Percentiles rank a stretch among this genome's conserved stretches.
These are phyloP conservation scores for Eimeria maxima DNA, from an alignment of 169 alveolate species.

Conservation along the genomic window DNA sequence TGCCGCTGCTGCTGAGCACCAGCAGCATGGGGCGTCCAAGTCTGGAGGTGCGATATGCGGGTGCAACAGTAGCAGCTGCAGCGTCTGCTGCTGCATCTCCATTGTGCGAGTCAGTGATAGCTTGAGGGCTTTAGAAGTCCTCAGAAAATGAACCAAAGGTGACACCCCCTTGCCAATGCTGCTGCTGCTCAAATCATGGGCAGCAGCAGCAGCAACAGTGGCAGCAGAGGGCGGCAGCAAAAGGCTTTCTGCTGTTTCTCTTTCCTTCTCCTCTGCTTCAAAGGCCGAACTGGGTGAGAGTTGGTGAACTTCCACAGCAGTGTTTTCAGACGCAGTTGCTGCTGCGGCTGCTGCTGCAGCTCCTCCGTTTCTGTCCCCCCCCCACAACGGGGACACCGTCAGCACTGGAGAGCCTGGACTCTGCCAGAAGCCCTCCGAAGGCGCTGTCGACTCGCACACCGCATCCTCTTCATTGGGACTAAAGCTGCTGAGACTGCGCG, in stretches of 20 bases:
- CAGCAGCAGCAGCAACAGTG: slow-evolving; percentile 20
- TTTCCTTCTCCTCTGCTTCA: background rate
- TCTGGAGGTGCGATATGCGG: slow-evolving; percentile 53
- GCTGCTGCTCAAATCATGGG: slow-evolving; percentile 14
- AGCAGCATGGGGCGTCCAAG: slow-evolving; percentile 60
- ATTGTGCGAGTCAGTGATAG: slow-evolving; percentile 35
- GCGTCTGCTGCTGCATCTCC: slow-evolving; percentile 72
- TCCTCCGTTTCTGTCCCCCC: too few species aligned
- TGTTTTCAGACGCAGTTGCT: background rate
- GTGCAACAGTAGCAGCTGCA: slow-evolving; percentile 77
- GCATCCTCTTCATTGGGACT: background rate
- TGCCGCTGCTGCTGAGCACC: slow-evolving; percentile 68
- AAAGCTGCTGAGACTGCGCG: slow-evolving; percentile 54
- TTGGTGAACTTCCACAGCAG: slow-evolving; percentile 36
- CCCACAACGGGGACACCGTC: slow-evolving; percentile 31
- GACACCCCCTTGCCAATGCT: slow-evolving; percentile 48
- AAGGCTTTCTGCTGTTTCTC: background rate
- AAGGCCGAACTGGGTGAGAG: background rate
- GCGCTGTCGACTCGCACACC: slow-evolving; percentile 57
- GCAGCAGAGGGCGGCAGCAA: slow-evolving; percentile 50
- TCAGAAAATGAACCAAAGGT: slow-evolving; percentile 42
- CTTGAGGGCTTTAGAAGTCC: slow-evolving; percentile 9
- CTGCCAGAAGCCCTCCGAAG: slow-evolving; percentile 62
- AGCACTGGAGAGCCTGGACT: slow-evolving; percentile 31
- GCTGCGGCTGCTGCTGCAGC: slow-evolving; percentile 18